Evolutionary conservation across 495 filamentous ascomycete genomes (phyloP).

Genomic region (Penicillium nucicola): DNA sequence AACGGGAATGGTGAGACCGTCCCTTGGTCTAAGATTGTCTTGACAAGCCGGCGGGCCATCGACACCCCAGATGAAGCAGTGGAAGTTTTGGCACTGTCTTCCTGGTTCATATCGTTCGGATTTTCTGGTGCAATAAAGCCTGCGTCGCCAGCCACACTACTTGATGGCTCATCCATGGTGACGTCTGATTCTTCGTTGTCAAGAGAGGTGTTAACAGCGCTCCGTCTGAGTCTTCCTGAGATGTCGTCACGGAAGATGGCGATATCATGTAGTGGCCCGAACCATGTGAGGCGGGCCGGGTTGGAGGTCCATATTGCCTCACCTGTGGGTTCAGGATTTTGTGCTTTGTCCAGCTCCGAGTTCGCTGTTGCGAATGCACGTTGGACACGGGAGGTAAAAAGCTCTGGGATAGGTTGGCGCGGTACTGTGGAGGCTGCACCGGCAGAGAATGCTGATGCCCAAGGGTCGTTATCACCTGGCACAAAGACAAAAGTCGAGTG

Average conservation of each 20-base stretch:
- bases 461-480: slow-evolving; percentile 93
- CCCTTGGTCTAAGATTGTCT: slow-evolving; percentile 91
- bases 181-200: slow-evolving; percentile 14
- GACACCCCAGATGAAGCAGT: slow-evolving; percentile 46
- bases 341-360: slow-evolving; percentile 50
- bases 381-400: slow-evolving; percentile 82
- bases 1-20: slow-evolving; percentile 83
- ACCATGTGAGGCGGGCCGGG: slow-evolving; percentile 74
- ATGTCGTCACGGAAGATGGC: slow-evolving; percentile 85
- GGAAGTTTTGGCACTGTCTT: slow-evolving; percentile 15
- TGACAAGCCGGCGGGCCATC: slow-evolving; percentile 78
- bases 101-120: slow-evolving; percentile 8
- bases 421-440: slow-evolving; percentile 78
- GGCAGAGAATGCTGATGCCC: slow-evolving; percentile 79
- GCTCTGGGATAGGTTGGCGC: slow-evolving; percentile 68
- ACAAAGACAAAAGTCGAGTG: slow-evolving; percentile 84
- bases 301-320: slow-evolving; percentile 87
- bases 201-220: slow-evolving; percentile 55
- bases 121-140: slow-evolving; percentile 6
- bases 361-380: slow-evolving; percentile 77
- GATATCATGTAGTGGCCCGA: slow-evolving; percentile 82
- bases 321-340: slow-evolving; percentile 48
- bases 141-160: neutral
- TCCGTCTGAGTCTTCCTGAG: slow-evolving; percentile 69
- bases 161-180: neutral